phyloP scores from a whole-genome alignment of 2,329 filamentous ascomycete genomes.

The Penicillium sp. region DNA sequence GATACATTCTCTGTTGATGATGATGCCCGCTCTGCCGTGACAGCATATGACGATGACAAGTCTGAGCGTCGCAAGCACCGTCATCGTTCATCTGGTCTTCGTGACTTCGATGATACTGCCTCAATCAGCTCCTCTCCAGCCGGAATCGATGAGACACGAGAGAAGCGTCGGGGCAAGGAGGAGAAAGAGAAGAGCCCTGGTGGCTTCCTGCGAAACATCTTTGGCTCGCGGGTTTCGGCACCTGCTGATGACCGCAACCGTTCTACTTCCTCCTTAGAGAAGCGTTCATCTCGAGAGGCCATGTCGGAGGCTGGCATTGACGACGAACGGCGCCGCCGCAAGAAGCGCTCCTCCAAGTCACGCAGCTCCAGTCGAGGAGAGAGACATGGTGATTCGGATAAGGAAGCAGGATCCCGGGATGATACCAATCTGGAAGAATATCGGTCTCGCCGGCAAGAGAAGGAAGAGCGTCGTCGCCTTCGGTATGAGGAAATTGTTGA shows the following conservation, averaged over 20 bases:
- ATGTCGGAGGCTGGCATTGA: conserved; percentile 44
- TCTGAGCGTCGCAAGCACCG: conserved; percentile 23
- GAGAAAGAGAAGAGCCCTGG: conserved; percentile 37
- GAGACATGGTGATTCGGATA: conserved; percentile 43
- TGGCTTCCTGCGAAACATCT: conserved; percentile 43
- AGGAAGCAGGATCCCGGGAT: conserved; percentile 51
- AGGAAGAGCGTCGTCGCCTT: conserved; percentile 42
- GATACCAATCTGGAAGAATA: conserved; percentile 38
- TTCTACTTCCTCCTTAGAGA: conserved; percentile 32
- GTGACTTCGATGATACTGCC: conserved; percentile 40
- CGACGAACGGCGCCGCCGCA: conserved; percentile 48
- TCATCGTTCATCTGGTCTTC: conserved; percentile 27
- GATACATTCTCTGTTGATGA: not conserved
- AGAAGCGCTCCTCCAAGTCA: conserved; percentile 49
- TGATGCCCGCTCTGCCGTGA: conserved; percentile 18
- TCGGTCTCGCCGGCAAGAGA: conserved; percentile 37
- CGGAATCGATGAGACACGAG: conserved; percentile 35
- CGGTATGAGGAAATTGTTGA: conserved; percentile 43
- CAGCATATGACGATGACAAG: conserved; percentile 9
- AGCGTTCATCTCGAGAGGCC: conserved; percentile 34
- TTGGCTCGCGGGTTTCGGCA: conserved; percentile 41
- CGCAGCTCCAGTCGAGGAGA: conserved; percentile 49
- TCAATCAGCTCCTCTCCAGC: conserved; percentile 41
- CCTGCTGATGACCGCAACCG: conserved; percentile 28
- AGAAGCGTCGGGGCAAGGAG: conserved; percentile 37